A percentile compares a stretch with the other conserved stretches of the same genome.
Evolutionary conservation across 352 stramenopile species (phyloP).

Genomic region (Pythium scleroteichum): DNA sequence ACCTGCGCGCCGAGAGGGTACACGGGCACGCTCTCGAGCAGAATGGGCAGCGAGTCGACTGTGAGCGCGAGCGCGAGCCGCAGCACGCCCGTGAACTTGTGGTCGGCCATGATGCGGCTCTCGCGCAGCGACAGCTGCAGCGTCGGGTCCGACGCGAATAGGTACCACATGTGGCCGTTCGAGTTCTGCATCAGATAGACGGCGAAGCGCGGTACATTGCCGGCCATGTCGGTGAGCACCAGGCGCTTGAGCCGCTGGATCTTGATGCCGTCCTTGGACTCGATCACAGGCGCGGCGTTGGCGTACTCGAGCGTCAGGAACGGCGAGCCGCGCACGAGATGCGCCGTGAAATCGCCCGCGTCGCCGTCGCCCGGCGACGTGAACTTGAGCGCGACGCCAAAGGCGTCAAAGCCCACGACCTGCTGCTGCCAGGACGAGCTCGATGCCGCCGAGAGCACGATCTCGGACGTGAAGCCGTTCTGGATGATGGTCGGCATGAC

Average conservation of each 20-base stretch:
- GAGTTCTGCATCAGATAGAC: constrained; percentile 54
- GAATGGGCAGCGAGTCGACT: constrained; percentile 38
- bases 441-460: constrained; percentile 46
- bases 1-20: constrained; percentile 61
- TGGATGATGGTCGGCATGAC: constrained; percentile 57
- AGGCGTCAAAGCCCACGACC: constrained; percentile 67
- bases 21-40: constrained; percentile 58
- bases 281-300: constrained; percentile 50
- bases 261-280: constrained; percentile 48
- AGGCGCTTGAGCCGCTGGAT: constrained; percentile 55
- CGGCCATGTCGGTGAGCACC: constrained; percentile 38
- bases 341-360: constrained; percentile 45
- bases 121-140: constrained; percentile 39
- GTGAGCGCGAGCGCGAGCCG: constrained; percentile 51
- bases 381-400: constrained; percentile 71
- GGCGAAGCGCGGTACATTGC: constrained; percentile 44
- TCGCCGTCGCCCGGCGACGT: constrained; percentile 24
- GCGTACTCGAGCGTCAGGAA: constrained; percentile 78
- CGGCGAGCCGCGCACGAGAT: constrained; percentile 77
- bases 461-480: constrained; percentile 70
- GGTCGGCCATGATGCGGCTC: constrained; percentile 36
- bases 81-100: constrained; percentile 53
- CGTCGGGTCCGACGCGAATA: constrained; percentile 55
- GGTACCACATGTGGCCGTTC: constrained; percentile 67
- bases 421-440: constrained; percentile 33